phyloP scores from a whole-genome alignment of 106 monocot genomes.

The Phalaenopsis equestris region DNA sequence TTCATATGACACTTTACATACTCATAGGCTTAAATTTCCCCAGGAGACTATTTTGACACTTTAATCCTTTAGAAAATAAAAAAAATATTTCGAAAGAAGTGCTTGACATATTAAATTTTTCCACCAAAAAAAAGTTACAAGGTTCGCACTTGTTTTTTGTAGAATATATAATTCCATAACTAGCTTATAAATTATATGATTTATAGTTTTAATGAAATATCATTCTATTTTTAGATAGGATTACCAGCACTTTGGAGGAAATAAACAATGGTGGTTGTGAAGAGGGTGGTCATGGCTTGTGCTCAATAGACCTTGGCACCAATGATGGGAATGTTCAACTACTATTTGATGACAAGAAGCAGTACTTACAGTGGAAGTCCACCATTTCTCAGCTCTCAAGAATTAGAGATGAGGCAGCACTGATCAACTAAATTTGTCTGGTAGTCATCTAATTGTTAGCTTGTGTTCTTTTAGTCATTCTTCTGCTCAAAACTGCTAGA shows the following conservation, averaged over 20 bases:
- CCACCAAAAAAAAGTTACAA: too few relatives aligned
- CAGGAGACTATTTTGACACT: too few relatives aligned
- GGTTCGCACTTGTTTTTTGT: too few relatives aligned
- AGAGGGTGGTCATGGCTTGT: conserved; percentile 3
- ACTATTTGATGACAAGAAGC: conserved; percentile 39
- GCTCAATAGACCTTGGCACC: conserved; percentile 28
- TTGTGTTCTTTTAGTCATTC: too few relatives aligned
- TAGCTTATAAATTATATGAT: not conserved
- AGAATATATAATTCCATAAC: not conserved
- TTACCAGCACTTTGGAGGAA: conserved; percentile 23
- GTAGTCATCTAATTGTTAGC: too few relatives aligned
- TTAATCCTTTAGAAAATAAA: too few relatives aligned
- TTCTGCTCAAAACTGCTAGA: too few relatives aligned
- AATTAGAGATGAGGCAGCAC: not conserved
- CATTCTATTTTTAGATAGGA: conserved; percentile 27
- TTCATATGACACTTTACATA: too few relatives aligned
- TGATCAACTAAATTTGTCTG: not conserved
- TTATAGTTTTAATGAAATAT: not conserved
- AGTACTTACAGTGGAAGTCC: conserved; percentile 28
- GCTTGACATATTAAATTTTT: too few relatives aligned
- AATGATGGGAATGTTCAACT: conserved; percentile 33
- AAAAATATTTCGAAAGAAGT: too few relatives aligned
- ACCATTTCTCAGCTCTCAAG: conserved; percentile 32
- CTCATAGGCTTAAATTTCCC: too few relatives aligned
- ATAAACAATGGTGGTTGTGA: not conserved